Evolutionary conservation across 2,329 filamentous ascomycete species (phyloP).

Genomic region (Paraphoma chrysanthemicola): DNA sequence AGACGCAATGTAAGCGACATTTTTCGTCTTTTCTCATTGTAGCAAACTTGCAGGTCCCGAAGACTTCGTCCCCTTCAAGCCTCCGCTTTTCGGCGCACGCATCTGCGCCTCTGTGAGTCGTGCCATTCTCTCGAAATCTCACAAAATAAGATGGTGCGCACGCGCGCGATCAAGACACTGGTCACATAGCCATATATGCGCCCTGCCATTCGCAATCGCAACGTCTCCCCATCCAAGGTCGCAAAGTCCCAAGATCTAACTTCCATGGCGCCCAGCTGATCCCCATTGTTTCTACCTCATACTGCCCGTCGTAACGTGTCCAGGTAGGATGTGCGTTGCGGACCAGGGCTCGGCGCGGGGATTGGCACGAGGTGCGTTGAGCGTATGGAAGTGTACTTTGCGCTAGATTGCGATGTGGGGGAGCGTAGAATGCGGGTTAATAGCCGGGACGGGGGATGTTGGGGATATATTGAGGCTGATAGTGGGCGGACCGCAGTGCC

Average conservation of each 20-base stretch:
- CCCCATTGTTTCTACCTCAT: not conserved
- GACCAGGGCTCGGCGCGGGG: not conserved
- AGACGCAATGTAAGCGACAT: not conserved
- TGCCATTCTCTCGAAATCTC: not conserved
- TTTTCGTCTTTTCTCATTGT: too few species aligned
- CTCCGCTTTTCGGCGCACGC: not conserved
- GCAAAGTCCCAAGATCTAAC: not conserved
- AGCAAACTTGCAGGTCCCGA: not conserved
- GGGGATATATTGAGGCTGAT: not conserved
- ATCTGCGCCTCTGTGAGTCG: slow-evolving; percentile 1
- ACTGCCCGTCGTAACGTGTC: not conserved
- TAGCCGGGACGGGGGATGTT: not conserved
- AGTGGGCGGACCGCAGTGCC: not conserved
- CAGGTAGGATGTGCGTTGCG: not conserved
- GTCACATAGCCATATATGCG: not conserved
- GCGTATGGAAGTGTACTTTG: not conserved
- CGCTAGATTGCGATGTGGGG: not conserved
- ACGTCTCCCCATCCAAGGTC: not conserved
- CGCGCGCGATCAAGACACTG: not conserved
- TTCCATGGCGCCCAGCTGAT: not conserved
- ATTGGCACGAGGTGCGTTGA: not conserved
- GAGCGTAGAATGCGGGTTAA: not conserved
- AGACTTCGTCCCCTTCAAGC: not conserved
- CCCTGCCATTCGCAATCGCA: not conserved
- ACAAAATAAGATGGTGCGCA: not conserved